Base-by-base conservation (phyloP, 2,329 filamentous ascomycete species). In the Nemania serpens region DNA sequence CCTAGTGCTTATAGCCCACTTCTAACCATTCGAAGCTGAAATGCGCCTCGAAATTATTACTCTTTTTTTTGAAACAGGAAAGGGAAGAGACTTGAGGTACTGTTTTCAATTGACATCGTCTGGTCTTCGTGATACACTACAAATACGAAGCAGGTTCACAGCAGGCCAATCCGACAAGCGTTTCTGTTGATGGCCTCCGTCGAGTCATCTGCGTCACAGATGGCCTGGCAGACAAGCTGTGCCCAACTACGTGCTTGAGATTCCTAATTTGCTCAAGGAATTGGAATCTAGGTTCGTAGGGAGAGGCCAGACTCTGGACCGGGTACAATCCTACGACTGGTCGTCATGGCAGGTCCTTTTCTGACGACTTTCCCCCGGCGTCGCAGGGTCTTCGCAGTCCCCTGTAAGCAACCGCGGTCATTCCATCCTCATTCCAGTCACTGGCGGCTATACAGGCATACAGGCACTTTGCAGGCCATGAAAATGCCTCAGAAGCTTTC, bases 291-390 rank as follows among this genome's bases (percentile, higher is more conserved):
- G 25, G 25, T 29, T 7, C 25, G 7, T 29, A 7, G 54, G 45
- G 42, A 22, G 22, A 55, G n/a, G 29, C 42, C 39, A 39, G 15
- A 33, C 15, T 34, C 18, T 12, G 36, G 20, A 43, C 6, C 9
- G 25, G 22, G 47, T 43, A 25, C 41, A 36, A 45, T 34, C 11
- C 34, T 47, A 20, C 22, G 34, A 53, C 1, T 53, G 9, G 39
- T 39, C 33, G 43, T 43, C 2, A 71, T 71, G 68, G 63, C 60
- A 37, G 55, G 55, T n/a, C 65, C 64, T 36, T 61, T 71, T 22
- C 49, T 71, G 34, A 67, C 62, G 34, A 68, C 66, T 36, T 50
- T 71, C 39, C 69, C 67, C 36, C 68, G 69, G 25, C 61, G 68
- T 25, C 61, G 68, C 29, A 66, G 70, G 12, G 53, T 68, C 17